Base-by-base conservation (phyloP, 805 yeast genomes). In the Isabelozyma pseudorhagii region DNA sequence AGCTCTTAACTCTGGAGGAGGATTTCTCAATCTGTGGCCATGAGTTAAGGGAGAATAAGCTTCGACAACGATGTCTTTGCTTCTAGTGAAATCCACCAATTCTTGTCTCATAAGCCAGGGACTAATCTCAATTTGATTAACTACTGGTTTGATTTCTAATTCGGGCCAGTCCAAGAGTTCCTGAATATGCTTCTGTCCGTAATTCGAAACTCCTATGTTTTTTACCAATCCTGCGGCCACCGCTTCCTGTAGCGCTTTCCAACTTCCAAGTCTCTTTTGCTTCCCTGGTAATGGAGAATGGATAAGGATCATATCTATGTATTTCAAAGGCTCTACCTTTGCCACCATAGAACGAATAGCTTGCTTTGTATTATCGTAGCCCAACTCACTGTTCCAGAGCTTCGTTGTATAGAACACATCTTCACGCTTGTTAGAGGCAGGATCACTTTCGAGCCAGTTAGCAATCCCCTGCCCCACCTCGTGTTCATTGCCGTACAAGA, bases 221-320 rank as follows among this genome's bases (percentile, higher is more conserved):
- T 71, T 74, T 25, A 83, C 74, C 44, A 60, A 66, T 13, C 86
- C 87, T 7, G 66, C 62, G 27, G 64, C 77, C 8, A 78, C 83
- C 4, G 77, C 77, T 48, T 82, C 81, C 62, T 84, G 82, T 57
- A 84, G 68, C 5, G 83, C 85, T 48, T 66, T 61, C 76, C 81
- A 85, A 4, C 81, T 70, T 44, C 75, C 80, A 38, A 79, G 66
- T 46, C 87, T 63, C 47, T 64, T 65, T 49, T 55, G 65, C 52
- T 63, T 63, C 21, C 75, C 73, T 4, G 75, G 69, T 46, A 65
- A 64, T 5, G 87, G 87, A 47, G 82, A 74, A 59, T 83, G 87
- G 54, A 89, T 83, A 58, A 89, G 71, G 42, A 85, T 66, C 50
- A 89, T 67, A 61, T 89, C 96, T 53, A 89, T 86, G 60, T 87